Evolutionary conservation across 2,329 filamentous ascomycete genomes (phyloP), one percentile per base, ranked within the genome.

Genomic region (Verticillium isaacii): DNA sequence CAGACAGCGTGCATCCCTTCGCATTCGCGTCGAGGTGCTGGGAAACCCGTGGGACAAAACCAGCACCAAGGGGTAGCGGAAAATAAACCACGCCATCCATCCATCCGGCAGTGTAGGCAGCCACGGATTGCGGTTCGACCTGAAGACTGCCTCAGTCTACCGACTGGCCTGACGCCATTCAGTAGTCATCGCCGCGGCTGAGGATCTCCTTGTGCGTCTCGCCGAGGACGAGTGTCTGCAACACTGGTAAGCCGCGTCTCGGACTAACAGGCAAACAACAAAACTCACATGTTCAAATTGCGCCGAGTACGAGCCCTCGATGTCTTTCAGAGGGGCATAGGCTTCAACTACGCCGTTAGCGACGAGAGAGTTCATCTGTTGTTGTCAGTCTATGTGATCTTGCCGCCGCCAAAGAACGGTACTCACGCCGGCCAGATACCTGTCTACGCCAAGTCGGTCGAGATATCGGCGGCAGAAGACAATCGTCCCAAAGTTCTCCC

Each of bases 381-480:
- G 34, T 1, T 14, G 64, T 73, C 29, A 71, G 63, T 29, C 57
- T 52, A 2, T 37, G 23, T 19, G 6, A 19, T 45, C 5, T 29
- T 29, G 5, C 29, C 29, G 11, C 6, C 8, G 11, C 2, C 5
- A 3, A 2, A 1, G 4, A 0, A 2, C 2, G 1, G 17, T 34
- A 70, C 79, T 74, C 70, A 86, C 81, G 1, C 84, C 86, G 1
- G 84, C 78, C 58, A 86, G 71, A 65, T 89, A 89, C 36, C 80
- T 79, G 55, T 87, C 79, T 19, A 82, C 70, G 0, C 86, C 86
- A n/a, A 89, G 74, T n/a, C 85, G 80, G 54, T 89, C 85, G 32
- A 89, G 78, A 64, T 88, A 88, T 8, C 86, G 82, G 23, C 85
- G 79, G 61, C 79, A 86, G 68, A 88, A 89, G 1, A 85, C 82